Evolutionary conservation across 305 asterid species (phyloP).

Genomic region (Fraxinus sp.): DNA sequence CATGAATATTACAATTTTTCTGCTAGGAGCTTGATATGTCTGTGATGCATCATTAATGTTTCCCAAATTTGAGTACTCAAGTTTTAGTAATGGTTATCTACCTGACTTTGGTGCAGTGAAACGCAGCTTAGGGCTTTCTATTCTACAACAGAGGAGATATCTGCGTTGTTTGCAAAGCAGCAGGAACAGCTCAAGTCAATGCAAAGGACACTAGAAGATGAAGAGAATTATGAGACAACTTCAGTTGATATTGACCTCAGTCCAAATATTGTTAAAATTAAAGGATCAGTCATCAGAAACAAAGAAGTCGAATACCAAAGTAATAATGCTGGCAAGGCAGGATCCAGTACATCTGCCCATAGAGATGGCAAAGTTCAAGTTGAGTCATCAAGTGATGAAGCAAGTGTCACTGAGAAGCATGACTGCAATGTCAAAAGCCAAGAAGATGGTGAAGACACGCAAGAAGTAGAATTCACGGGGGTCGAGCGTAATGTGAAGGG

Average conservation of each 20-base stretch:
- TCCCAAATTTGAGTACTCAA: not conserved
- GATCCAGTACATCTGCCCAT: constrained; percentile 30
- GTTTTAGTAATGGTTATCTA: not conserved
- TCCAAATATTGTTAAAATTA: constrained; percentile 30
- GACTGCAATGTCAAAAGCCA: constrained; percentile 63
- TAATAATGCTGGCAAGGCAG: constrained; percentile 38
- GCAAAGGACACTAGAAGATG: constrained; percentile 94
- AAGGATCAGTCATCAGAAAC: constrained; percentile 31
- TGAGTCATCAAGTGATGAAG: constrained; percentile 65
- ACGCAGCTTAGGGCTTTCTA: constrained; percentile 97
- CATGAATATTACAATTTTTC: not conserved
- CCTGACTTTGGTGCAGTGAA: constrained; percentile 58
- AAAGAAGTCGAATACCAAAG: constrained; percentile 34
- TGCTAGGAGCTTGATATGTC: not conserved
- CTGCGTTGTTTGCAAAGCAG: constrained; percentile 73
- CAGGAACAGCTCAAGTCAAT: constrained; percentile 94
- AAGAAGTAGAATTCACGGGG: constrained; percentile 69
- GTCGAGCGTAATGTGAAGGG: constrained; percentile 42
- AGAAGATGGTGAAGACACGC: constrained; percentile 63
- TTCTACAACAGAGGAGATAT: constrained; percentile 95
- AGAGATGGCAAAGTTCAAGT: constrained; percentile 34
- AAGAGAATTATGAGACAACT: constrained; percentile 69
- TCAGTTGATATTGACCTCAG: constrained; percentile 62
- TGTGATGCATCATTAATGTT: not conserved
- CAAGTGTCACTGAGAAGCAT: constrained; percentile 79